Conservation (phyloP, 495 filamentous ascomycete genomes). For the Xylaria sp. region DNA sequence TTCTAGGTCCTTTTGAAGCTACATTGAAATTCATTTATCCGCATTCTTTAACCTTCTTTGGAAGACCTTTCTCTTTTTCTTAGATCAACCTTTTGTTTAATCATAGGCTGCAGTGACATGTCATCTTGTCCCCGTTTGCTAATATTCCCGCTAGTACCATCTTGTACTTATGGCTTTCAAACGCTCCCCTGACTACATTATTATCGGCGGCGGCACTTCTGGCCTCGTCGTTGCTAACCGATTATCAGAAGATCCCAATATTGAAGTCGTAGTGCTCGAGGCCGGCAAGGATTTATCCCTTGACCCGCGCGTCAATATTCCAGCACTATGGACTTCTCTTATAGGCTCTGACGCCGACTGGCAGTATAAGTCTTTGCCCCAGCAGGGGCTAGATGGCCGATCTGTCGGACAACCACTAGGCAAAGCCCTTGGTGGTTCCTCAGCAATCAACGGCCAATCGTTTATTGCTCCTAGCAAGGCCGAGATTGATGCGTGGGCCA, state of each 20-base stretch:
- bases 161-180: neutral
- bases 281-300: constrained; percentile 51
- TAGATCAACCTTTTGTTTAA: too few species aligned
- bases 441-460: constrained; percentile 58
- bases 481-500: constrained; percentile 60
- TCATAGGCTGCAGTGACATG: too few species aligned
- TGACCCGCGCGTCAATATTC: constrained; percentile 36
- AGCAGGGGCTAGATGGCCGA: constrained; percentile 45
- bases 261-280: constrained; percentile 65
- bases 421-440: constrained; percentile 60
- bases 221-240: constrained; percentile 73
- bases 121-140: too few species aligned
- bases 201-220: constrained; percentile 81
- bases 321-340: neutral
- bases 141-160: neutral
- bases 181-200: constrained; percentile 65
- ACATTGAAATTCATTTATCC: too few species aligned
- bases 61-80: too few species aligned
- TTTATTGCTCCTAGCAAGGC: constrained; percentile 34
- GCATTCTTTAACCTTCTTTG: too few species aligned
- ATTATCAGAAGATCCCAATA: constrained; percentile 64
- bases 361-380: neutral
- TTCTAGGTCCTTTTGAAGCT: too few species aligned
- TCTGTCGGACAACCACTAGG: constrained; percentile 59
- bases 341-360: constrained; percentile 18